Base-by-base conservation (phyloP, 2,329 filamentous ascomycete genomes). In the Dactylonectria estremocensis region DNA sequence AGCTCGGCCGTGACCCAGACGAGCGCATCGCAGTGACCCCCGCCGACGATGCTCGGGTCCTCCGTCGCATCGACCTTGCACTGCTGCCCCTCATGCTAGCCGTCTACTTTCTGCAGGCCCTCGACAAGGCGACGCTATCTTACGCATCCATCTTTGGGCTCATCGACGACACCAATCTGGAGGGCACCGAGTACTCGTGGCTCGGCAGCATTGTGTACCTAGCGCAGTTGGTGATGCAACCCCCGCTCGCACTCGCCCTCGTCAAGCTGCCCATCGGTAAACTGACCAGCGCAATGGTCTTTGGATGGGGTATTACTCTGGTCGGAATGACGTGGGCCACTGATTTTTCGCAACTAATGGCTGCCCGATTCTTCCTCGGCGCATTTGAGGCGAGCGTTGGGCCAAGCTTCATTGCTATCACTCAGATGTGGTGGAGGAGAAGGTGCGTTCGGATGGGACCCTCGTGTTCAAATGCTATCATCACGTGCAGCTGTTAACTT, bases 71-170 rank as follows among this genome's bases (percentile, higher is more conserved):
- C 67, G 83, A 85, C 72, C 63, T 78, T 28, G 80, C 80, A 9
- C 77, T 85, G 24, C 77, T 84, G 8, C 78, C 81, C 1, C 76
- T 85, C 57, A 86, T 92, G 64, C 80, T 91, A 11, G 83, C 84
- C 7, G 87, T 90, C 20, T 92, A 91, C 78, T 91, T 89, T 73
- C 83, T 91, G 0, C 90, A 92, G 69, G 86, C 85, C 11, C 81
- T 91, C 6, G 90, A 91, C 80, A 92, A 92, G 77, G 86, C 88
- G 0, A 89, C 88, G 0, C 81, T 91, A 80, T 81, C 79, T 2
- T 92, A 91, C 72, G 88, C 88, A 3, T 90, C 89, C 0, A 87
- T 91, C 11, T 91, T 91, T 70, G 89, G 89, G 2, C 81, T 92
- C 11, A 85, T 89, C 35, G 81, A 89, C 58, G 87, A 90, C 74